These are phyloP conservation scores for Chenopodium berlandieri DNA, from an alignment of 148 eudicot species.

Conservation along the genomic window DNA sequence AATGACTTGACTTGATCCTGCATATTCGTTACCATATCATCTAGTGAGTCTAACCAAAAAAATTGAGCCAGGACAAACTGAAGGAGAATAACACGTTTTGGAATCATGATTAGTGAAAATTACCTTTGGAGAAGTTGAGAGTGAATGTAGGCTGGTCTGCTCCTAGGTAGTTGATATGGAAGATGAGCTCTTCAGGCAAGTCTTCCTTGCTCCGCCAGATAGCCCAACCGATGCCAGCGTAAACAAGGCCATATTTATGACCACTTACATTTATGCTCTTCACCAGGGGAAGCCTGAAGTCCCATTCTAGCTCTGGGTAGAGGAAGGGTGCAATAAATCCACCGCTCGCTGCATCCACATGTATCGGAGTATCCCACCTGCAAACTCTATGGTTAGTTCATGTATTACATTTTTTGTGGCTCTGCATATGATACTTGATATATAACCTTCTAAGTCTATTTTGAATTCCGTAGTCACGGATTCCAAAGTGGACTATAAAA, in stretches of 20 bases:
- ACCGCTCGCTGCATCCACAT: conserved; percentile 46
- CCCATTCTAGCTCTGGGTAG: conserved; percentile 44
- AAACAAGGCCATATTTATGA: conserved; percentile 42
- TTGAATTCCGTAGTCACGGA: background rate
- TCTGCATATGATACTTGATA: no score
- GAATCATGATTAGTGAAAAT: background rate
- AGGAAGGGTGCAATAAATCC: conserved; percentile 42
- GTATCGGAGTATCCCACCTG: conserved; percentile 43
- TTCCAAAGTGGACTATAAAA: background rate
- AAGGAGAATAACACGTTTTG: background rate
- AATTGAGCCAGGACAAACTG: background rate
- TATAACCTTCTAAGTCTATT: background rate
- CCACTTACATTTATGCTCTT: conserved; percentile 46
- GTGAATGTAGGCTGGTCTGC: conserved; percentile 34
- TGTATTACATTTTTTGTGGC: background rate
- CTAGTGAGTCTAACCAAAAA: background rate
- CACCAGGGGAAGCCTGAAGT: conserved; percentile 38
- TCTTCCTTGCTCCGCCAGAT: conserved; percentile 38
- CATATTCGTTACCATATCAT: background rate
- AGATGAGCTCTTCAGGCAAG: conserved; percentile 37
- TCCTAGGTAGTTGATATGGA: conserved; percentile 34
- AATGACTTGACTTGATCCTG: conserved; percentile 44
- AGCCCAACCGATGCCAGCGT: conserved; percentile 40
- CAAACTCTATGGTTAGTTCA: background rate
- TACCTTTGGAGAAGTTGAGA: conserved; percentile 43